phyloP scores from a whole-genome alignment of 208 protist genomes.

The Wallacemonas sp. region DNA sequence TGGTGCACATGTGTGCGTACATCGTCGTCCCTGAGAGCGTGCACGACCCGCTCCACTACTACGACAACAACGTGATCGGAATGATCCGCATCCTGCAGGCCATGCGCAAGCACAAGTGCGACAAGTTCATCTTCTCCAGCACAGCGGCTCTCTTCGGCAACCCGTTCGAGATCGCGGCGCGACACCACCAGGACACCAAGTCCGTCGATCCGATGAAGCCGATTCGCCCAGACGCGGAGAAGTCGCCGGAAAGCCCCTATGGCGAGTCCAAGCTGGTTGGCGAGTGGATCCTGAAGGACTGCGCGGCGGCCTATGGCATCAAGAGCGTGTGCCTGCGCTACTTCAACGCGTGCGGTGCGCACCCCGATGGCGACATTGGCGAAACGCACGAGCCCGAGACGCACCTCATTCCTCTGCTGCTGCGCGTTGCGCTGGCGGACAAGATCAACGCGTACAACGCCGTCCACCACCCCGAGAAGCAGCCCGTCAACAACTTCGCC shows the following conservation, averaged over 20 bases:
- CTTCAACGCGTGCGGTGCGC: conserved; percentile 98
- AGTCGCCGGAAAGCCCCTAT: conserved; percentile 91
- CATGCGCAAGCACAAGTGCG: conserved; percentile 91
- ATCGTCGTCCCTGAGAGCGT: conserved; percentile 95
- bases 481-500: conserved; percentile 43
- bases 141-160: conserved; percentile 95
- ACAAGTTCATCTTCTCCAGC: conserved; percentile 97
- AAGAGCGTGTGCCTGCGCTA: conserved; percentile 95
- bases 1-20: conserved; percentile 96
- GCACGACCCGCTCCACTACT: conserved; percentile 93
- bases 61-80: conserved; percentile 96
- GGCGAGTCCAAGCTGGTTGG: conserved; percentile 92
- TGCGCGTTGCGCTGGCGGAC: conserved; percentile 91
- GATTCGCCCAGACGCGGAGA: conserved; percentile 59
- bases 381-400: conserved; percentile 96
- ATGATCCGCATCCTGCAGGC: conserved; percentile 91
- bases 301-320: conserved; percentile 66
- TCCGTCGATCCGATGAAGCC: conserved; percentile 45
- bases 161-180: conserved; percentile 23
- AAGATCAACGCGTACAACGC: conserved; percentile 64
- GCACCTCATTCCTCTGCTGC: conserved; percentile 97
- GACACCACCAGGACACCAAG: conserved; percentile 16
- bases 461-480: conserved; percentile 35
- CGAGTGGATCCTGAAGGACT: conserved; percentile 94
- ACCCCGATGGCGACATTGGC: conserved; percentile 94